phyloP scores from a whole-genome alignment of 2,329 filamentous ascomycete genomes.

The Thielaviopsis populi region DNA sequence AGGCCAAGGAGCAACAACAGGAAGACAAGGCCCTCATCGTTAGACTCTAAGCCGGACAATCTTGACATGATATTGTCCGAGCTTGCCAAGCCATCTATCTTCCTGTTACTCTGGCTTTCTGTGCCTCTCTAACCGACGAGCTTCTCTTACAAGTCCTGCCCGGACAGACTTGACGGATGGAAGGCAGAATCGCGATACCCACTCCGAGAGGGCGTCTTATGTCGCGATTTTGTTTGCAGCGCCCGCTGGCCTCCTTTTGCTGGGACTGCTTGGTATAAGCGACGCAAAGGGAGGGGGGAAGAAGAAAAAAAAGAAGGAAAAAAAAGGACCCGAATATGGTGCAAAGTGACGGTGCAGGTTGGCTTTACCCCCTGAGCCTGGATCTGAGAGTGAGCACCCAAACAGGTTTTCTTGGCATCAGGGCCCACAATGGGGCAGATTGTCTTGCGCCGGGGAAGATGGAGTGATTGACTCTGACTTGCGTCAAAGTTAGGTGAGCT shows the following conservation, averaged over 20 bases:
- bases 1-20: background rate
- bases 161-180: too few relatives aligned
- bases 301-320: background rate
- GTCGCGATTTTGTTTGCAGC: background rate
- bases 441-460: too few relatives aligned
- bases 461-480: too few relatives aligned
- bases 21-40: background rate
- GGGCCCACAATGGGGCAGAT: background rate
- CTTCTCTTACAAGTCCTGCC: too few relatives aligned
- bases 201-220: background rate
- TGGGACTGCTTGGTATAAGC: background rate
- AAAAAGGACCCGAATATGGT: background rate
- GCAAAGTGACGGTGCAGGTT: too few relatives aligned
- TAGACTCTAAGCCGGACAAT: background rate
- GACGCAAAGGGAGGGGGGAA: background rate
- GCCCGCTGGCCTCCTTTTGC: background rate
- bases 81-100: background rate
- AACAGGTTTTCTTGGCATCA: constrained; percentile 2
- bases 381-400: background rate
- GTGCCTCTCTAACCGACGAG: background rate
- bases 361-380: background rate
- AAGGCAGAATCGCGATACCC: background rate
- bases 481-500: too few relatives aligned
- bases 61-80: constrained; percentile 2
- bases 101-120: background rate